Conservation (phyloP, 805 yeast species). For the Barnettozyma siamensis region DNA sequence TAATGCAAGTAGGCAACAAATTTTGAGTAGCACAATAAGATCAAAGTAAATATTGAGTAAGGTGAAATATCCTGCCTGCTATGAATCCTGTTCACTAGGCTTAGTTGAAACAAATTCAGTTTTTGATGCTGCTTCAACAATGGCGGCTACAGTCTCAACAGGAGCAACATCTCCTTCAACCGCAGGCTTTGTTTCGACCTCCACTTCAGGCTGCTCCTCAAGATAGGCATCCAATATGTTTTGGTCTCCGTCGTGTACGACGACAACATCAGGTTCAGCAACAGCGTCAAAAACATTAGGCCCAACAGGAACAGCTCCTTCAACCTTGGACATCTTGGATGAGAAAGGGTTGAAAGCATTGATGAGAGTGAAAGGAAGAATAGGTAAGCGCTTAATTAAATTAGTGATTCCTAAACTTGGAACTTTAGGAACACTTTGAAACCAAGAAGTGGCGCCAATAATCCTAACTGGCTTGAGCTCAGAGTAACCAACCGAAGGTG, state of each 20-base stretch:
- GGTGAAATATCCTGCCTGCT: neutral
- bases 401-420: slow-evolving; percentile 1
- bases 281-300: neutral
- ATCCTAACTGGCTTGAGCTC: slow-evolving; percentile 13
- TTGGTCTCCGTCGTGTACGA: slow-evolving; percentile 1
- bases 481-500: slow-evolving; percentile 25
- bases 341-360: neutral
- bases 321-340: neutral
- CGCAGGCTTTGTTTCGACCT: neutral
- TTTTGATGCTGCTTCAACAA: neutral
- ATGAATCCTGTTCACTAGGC: neutral
- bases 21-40: neutral
- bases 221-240: neutral
- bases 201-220: neutral
- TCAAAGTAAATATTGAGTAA: neutral
- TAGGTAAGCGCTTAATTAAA: neutral
- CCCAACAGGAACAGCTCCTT: neutral
- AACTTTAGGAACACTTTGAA: neutral
- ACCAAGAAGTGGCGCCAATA: neutral
- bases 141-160: neutral
- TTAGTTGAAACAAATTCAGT: slow-evolving; percentile 1
- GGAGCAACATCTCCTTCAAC: neutral
- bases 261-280: neutral
- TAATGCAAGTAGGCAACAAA: neutral
- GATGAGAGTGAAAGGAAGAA: neutral